Base-by-base conservation (phyloP, 306 rosid genomes). In the Rosa chinensis region DNA sequence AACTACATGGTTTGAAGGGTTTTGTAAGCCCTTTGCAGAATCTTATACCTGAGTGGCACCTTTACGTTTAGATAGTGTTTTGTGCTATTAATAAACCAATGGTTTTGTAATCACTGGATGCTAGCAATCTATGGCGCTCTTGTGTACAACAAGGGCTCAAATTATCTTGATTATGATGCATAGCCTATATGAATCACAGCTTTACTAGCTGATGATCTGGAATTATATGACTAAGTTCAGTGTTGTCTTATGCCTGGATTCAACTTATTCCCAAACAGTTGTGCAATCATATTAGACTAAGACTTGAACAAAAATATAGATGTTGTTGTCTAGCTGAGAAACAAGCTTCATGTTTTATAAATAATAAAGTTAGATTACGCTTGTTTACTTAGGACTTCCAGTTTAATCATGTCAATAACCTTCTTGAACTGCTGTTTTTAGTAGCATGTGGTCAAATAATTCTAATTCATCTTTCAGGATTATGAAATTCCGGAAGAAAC, bases 401-500 rank as follows among this genome's bases (percentile, higher is more conserved):
- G 28, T 21, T 42, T 66, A 45, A 23, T 78, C 14, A 20, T 42
- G 9, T n/a, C 10, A 10, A 1, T 10, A 25, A 1, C 59, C 20
- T 75, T 73, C 21, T 50, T 69, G 49, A 44, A 8, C 63, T 40
- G 16, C 1, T 66, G 48, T 43, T 70, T 77, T 35, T 5, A 48
- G 8, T 50, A 47, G 71, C 48, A 35, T 64, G 76, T 82, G 32
- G 53, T 77, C 84, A 83, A 58, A 84, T 70, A 18, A 10, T 49
- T 52, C 28, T 77, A 77, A 59, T 77, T 84, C 61, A 78, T 28
- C 47, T 16, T 88, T n/a, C 49, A 93, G 99, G 90, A 68, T 80
- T 79, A 78, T 76, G 97, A 91, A 81, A 80, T 95, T 82, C 99
- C 99, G 23, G 90, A 83, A 83, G 94, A 68, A 71, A 42, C 18